Evolutionary conservation across 768 basidiomycete genomes (phyloP), one percentile per base, ranked within the genome.

Genomic region (Astraeus odoratus): DNA sequence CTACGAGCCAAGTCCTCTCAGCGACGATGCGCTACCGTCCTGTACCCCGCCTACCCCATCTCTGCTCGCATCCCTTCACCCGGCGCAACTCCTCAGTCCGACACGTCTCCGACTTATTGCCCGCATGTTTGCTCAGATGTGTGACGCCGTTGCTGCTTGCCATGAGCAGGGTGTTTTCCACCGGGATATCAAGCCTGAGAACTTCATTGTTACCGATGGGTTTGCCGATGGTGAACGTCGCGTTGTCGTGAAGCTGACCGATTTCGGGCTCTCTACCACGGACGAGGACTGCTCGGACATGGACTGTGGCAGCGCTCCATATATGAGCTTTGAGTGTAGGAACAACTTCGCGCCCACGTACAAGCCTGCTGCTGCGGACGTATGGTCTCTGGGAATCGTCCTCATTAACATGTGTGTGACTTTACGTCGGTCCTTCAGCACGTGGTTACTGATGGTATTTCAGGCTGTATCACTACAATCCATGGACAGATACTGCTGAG

Each of bases 51-150:
- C 95, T 2, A 96, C 94, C 3, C 95, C 95, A 19, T 86, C 86
- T 36, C 77, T 99, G 40, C 83, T 99, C 39, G 86, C 92, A 26
- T 85, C 82, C 51, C 77, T 81, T 56, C 81, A 78, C 60, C 88
- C 80, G 36, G 74, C 78, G 24, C 84, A 91, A 51, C 72, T 96
- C 25, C 83, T 99, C 43, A 89, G 88, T 22, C 79, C 81, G 45
- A 86, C 84, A 31, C 86, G 95, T 47, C 78, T 99, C 23, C 85
- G 88, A 13, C 80, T 99, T 53, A 92, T 99, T 58, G 82, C 93
- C 3, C 85, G 88, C 61, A 99, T 99, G 95, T 98, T 99, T 66
- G 73, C 80, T 16, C 96, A 98, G 68, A 99, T 99, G 95, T 98
- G 95, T 61, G 90, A 94, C 51, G 94, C 95, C 35, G 94, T 99